phyloP scores from a whole-genome alignment of 2,329 filamentous ascomycete species.

The Blastomyces parvus region DNA sequence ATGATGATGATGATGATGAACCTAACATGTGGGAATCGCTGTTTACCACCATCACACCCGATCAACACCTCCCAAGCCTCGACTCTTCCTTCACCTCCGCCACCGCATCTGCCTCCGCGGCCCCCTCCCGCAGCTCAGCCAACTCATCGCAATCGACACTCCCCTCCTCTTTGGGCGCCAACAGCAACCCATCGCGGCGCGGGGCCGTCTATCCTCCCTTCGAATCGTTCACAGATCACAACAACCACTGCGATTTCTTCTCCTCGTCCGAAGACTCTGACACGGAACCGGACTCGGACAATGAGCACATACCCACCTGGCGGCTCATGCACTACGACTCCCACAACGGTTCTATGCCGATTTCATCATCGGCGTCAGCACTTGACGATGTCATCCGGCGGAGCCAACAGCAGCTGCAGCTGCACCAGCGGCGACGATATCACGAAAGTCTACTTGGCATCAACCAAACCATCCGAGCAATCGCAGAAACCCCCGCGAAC shows the following conservation, averaged over 20 bases:
- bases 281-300: constrained; percentile 22
- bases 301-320: constrained; percentile 8
- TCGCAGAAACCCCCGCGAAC: background rate
- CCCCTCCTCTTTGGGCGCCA: constrained; percentile 18
- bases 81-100: constrained; percentile 71
- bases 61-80: constrained; percentile 68
- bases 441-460: background rate
- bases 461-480: too few relatives aligned
- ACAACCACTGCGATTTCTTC: constrained; percentile 10
- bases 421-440: too few relatives aligned
- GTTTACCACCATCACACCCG: constrained; percentile 67
- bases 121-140: constrained; percentile 25
- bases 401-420: background rate
- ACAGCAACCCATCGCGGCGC: constrained; percentile 10
- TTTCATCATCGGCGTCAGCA: background rate
- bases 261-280: constrained; percentile 18
- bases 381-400: background rate
- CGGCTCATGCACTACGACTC: constrained; percentile 1
- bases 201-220: constrained; percentile 12
- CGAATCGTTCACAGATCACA: constrained; percentile 7
- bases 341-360: background rate
- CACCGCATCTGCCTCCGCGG: constrained; percentile 23
- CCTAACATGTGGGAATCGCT: constrained; percentile 69
- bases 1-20: constrained; percentile 34
- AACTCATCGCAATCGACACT: constrained; percentile 38